phyloP scores from a whole-genome alignment of 139 green algal genomes.

The Chlamydomonas applanata region DNA sequence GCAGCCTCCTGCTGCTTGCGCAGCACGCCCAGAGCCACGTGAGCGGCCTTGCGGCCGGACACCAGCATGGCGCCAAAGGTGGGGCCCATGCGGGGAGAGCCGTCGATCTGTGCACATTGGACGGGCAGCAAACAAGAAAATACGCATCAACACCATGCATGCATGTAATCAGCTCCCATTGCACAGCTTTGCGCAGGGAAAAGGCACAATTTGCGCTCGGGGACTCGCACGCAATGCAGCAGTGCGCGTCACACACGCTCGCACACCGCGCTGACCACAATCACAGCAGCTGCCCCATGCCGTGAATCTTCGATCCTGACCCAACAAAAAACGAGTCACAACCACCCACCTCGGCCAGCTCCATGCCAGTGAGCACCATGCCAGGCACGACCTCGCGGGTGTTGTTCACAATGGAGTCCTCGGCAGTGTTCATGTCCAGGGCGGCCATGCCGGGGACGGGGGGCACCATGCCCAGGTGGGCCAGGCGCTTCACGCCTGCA shows the following conservation, averaged over 20 bases:
- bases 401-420: slow-evolving; percentile 87
- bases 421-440: slow-evolving; percentile 95
- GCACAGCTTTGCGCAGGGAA: too few species aligned
- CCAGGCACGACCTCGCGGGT: slow-evolving; percentile 76
- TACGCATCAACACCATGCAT: too few species aligned
- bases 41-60: slow-evolving; percentile 86
- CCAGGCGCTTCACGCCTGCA: slow-evolving; percentile 85
- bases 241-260: too few species aligned
- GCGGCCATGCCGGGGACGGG: slow-evolving; percentile 87
- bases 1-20: slow-evolving; percentile 28
- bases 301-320: too few species aligned
- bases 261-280: too few species aligned
- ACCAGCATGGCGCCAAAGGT: slow-evolving; percentile 97
- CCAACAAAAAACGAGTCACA: too few species aligned
- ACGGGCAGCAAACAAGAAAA: too few species aligned
- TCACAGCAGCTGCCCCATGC: too few species aligned
- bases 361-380: slow-evolving; percentile 96
- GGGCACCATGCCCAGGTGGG: slow-evolving; percentile 84
- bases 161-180: too few species aligned
- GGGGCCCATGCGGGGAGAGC: slow-evolving; percentile 89
- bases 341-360: slow-evolving; percentile 68
- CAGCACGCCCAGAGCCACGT: slow-evolving; percentile 85
- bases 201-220: too few species aligned
- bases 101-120: slow-evolving; percentile 37
- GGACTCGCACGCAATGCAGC: too few species aligned